Percentiles rank a stretch among this genome's conserved stretches.
Evolutionary conservation across 192 early-diverging fungal genomes (phyloP).

Genomic region (Podila verticillata): DNA sequence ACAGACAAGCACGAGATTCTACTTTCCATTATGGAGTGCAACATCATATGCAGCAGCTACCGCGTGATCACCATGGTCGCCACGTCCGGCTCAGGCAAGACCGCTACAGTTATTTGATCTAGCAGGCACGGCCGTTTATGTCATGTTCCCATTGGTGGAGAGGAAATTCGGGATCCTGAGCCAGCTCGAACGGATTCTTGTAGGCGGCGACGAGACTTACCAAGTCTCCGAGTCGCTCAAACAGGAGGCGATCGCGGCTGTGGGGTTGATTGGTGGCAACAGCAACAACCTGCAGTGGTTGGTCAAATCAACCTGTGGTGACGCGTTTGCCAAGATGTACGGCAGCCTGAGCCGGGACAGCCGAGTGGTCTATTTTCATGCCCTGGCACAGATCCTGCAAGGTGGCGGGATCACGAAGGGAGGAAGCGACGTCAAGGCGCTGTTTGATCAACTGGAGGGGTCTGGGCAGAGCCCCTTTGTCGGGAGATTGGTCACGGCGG

Average conservation of each 20-base stretch:
- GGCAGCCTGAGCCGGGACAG: constrained; percentile 11
- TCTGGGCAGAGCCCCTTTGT: constrained; percentile 28
- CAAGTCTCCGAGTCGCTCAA: constrained; percentile 16
- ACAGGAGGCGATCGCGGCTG: constrained; percentile 19
- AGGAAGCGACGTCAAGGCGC: not conserved
- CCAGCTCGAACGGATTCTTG: constrained; percentile 24
- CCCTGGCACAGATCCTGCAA: constrained; percentile 44
- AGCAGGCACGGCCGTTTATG: constrained; percentile 10
- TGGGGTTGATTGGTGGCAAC: constrained; percentile 44
- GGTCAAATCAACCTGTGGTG: constrained; percentile 10
- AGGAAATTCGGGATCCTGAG: constrained; percentile 41
- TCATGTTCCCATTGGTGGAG: constrained; percentile 25
- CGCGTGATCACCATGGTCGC: too few relatives aligned
- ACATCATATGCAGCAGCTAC: too few relatives aligned
- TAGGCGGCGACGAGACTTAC: constrained; percentile 19
- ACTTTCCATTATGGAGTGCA: too few relatives aligned
- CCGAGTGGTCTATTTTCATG: constrained; percentile 40
- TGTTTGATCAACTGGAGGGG: constrained; percentile 22
- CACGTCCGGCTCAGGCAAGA: too few relatives aligned
- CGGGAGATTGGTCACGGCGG: constrained; percentile 10
- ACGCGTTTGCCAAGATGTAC: constrained; percentile 4
- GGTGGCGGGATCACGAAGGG: constrained; percentile 10
- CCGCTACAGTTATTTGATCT: too few relatives aligned
- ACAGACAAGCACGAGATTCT: too few relatives aligned
- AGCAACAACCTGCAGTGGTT: constrained; percentile 35